Evolutionary conservation across 768 basidiomycete genomes (phyloP).

Genomic region (Tulasnella sp.): DNA sequence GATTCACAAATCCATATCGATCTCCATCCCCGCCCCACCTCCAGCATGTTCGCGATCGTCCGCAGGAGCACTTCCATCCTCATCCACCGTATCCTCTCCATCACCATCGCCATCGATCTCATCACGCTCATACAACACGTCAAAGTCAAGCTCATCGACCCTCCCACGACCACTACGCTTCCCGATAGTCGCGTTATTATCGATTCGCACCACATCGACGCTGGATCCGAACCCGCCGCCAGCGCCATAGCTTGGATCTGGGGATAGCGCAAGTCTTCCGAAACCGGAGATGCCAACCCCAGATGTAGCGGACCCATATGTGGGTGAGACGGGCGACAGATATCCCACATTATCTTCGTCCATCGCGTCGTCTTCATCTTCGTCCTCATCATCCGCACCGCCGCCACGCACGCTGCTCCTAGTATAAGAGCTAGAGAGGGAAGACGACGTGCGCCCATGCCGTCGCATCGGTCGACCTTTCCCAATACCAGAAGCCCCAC

Average conservation of each 20-base stretch:
- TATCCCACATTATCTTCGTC: conserved; percentile 16
- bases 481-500: not conserved
- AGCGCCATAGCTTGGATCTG: too few species aligned
- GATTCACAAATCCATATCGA: conserved; percentile 11
- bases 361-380: conserved; percentile 10
- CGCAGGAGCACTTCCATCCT: not conserved
- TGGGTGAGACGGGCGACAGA: not conserved
- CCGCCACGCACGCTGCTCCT: conserved; percentile 13
- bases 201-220: too few species aligned
- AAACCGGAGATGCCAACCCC: conserved; percentile 10
- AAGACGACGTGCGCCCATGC: conserved; percentile 10
- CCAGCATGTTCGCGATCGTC: conserved; percentile 2
- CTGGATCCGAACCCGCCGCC: too few species aligned
- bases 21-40: conserved; percentile 10
- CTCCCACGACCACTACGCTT: conserved; percentile 6
- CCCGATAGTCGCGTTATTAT: not conserved
- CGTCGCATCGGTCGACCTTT: not conserved
- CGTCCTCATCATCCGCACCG: conserved; percentile 15
- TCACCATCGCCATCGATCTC: conserved; percentile 8
- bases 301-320: not conserved
- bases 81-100: conserved; percentile 9
- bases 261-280: not conserved
- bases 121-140: conserved; percentile 5
- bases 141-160: not conserved
- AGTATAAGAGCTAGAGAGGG: conserved; percentile 8